Percentiles rank a stretch among this genome's conserved stretches.
These are phyloP conservation scores for Hydnomerulius pinastri DNA, from an alignment of 768 basidiomycete genomes.

Conservation along the genomic window DNA sequence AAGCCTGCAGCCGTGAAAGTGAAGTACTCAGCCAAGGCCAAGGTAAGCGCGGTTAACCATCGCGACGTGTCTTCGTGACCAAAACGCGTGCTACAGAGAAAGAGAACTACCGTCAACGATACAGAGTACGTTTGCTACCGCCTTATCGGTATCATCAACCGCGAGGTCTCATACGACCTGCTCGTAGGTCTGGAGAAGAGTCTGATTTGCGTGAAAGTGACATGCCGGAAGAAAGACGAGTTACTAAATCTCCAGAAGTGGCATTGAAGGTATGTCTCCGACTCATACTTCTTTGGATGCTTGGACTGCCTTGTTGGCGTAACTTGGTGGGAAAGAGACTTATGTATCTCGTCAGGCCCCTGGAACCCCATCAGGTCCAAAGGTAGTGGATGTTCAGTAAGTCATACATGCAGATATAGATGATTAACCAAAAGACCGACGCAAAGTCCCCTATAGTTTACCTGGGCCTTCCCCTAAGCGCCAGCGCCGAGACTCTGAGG, in stretches of 20 bases:
- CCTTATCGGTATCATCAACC: neutral
- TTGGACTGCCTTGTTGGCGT: neutral
- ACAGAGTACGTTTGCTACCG: conserved; percentile 4
- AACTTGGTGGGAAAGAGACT: neutral
- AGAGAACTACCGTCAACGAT: conserved; percentile 1
- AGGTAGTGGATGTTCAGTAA: conserved; percentile 37
- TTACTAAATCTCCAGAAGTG: neutral
- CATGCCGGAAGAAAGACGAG: neutral
- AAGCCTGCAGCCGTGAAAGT: conserved; percentile 6
- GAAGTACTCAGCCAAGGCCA: conserved; percentile 9
- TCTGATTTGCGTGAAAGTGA: conserved; percentile 5
- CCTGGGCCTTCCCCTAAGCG: conserved; percentile 26
- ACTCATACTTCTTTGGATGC: neutral
- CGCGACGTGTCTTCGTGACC: conserved; percentile 9
- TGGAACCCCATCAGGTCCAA: conserved; percentile 13
- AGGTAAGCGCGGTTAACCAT: conserved; percentile 10
- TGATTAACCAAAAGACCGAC: neutral
- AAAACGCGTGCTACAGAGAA: conserved; percentile 4
- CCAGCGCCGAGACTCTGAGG: conserved; percentile 9
- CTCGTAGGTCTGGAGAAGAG: conserved; percentile 9
- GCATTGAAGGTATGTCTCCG: neutral
- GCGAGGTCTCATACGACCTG: neutral
- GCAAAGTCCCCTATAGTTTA: conserved; percentile 16
- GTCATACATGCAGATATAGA: conserved; percentile 6
- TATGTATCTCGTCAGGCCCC: conserved; percentile 2